A percentile compares a stretch with the other conserved stretches of the same genome.
phyloP scores from a whole-genome alignment of 2,329 filamentous ascomycete genomes.

The Epichloe baconii region DNA sequence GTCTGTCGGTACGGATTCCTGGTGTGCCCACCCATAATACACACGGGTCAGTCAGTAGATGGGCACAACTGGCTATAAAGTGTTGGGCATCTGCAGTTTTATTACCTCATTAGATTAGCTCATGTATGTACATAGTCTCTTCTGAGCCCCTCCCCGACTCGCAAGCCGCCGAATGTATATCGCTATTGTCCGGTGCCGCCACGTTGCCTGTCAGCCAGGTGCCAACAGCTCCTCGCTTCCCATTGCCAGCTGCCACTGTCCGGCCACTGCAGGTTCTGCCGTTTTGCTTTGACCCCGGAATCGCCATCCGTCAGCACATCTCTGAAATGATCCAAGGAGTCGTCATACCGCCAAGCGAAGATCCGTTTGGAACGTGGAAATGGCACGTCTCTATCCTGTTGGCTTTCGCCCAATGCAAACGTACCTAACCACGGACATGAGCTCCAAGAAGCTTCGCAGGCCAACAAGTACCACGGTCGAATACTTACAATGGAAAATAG shows the following conservation, averaged over 20 bases:
- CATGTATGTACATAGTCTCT: no score
- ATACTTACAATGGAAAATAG: slow-evolving; percentile 47
- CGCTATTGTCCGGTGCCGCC: no score
- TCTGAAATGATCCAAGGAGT: no score
- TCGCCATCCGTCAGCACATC: background rate
- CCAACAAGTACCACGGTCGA: background rate
- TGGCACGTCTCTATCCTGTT: slow-evolving; percentile 8
- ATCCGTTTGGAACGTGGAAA: background rate
- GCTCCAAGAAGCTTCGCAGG: background rate
- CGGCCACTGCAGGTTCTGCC: no score
- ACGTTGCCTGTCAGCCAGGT: background rate
- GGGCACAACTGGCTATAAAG: background rate
- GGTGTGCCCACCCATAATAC: no score
- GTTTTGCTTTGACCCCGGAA: no score
- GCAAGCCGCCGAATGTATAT: background rate
- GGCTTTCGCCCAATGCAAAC: slow-evolving; percentile 51
- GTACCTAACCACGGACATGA: slow-evolving; percentile 29
- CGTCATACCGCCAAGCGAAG: background rate
- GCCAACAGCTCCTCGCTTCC: background rate
- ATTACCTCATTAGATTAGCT: background rate
- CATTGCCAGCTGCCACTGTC: background rate
- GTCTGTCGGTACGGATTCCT: no score
- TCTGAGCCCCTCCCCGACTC: background rate
- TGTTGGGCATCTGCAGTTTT: background rate
- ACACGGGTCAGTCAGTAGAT: no score